Evolutionary conservation across 352 stramenopile species (phyloP).

Genomic region (Pythium monospermum): DNA sequence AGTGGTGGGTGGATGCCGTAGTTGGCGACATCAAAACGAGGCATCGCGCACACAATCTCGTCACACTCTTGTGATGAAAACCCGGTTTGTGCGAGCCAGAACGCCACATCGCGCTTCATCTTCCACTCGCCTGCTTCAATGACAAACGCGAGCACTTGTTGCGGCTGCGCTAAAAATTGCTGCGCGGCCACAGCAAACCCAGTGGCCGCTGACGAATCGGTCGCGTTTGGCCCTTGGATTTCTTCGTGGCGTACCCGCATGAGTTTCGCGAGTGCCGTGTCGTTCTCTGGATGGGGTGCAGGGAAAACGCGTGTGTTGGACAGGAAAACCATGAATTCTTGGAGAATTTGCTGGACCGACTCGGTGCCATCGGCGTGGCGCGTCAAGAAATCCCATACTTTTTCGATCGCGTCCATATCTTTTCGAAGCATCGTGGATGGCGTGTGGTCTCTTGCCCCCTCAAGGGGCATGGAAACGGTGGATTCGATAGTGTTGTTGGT

Average conservation of each 20-base stretch:
- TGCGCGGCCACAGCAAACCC: slow-evolving; percentile 6
- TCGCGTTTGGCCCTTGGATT: too few relatives aligned
- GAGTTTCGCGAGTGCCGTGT: slow-evolving; percentile 14
- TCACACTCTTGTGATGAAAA: slow-evolving; percentile 21
- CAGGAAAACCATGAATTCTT: slow-evolving; percentile 19
- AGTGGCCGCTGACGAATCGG: too few relatives aligned
- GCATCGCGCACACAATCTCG: slow-evolving; percentile 17
- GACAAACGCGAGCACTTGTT: slow-evolving; percentile 2
- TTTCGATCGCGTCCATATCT: slow-evolving; percentile 20
- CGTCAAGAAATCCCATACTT: slow-evolving; percentile 18
- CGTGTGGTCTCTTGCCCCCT: slow-evolving; percentile 5
- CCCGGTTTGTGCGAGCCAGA: slow-evolving; percentile 11
- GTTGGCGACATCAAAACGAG: slow-evolving; percentile 2
- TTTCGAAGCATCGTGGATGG: not conserved
- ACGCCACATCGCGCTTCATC: slow-evolving; percentile 25
- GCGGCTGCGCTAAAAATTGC: slow-evolving; percentile 8
- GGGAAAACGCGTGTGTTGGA: slow-evolving; percentile 21
- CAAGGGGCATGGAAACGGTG: slow-evolving; percentile 11
- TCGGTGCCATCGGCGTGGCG: slow-evolving; percentile 2
- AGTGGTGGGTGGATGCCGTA: not conserved
- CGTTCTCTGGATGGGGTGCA: slow-evolving; percentile 16
- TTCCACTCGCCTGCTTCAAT: slow-evolving; percentile 27
- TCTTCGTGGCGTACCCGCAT: slow-evolving; percentile 17
- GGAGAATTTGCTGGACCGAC: slow-evolving; percentile 2
- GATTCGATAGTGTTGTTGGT: slow-evolving; percentile 23